Conservation (phyloP, 192 early-diverging fungal species). For the Ambispora gerdemannii region DNA sequence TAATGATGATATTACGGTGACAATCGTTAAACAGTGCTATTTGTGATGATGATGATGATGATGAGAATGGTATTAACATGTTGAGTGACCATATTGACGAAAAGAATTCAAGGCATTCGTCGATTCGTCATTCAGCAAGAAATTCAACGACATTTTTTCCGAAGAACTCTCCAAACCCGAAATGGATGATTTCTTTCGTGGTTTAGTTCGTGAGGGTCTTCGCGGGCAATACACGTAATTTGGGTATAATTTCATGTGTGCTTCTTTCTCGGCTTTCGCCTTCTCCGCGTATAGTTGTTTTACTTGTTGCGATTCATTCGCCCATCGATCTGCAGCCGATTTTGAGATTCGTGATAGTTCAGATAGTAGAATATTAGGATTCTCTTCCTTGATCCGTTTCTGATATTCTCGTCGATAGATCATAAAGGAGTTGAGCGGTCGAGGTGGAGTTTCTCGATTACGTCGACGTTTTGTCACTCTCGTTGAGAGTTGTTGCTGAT, state of each 20-base stretch:
- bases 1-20: no score
- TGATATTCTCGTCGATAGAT: conserved; percentile 30
- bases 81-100: conserved; percentile 9
- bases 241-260: conserved; percentile 27
- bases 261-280: conserved; percentile 17
- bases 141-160: conserved; percentile 28
- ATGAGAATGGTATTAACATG: no score
- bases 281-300: conserved; percentile 24
- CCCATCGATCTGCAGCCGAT: conserved; percentile 15
- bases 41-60: no score
- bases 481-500: conserved; percentile 7
- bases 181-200: conserved; percentile 21
- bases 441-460: conserved; percentile 21
- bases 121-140: conserved; percentile 14
- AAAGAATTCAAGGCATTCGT: no score
- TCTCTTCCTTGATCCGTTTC: conserved; percentile 25
- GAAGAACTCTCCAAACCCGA: not conserved
- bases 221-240: conserved; percentile 28
- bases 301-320: conserved; percentile 7
- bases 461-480: conserved; percentile 17
- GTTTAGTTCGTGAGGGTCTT: conserved; percentile 9
- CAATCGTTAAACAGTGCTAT: no score
- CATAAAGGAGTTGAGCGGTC: conserved; percentile 29
- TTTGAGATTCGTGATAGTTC: conserved; percentile 27
- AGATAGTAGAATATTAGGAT: conserved; percentile 28